Evolutionary conservation across 2,329 filamentous ascomycete species (phyloP).

Genomic region (Grosmannia penicillata): DNA sequence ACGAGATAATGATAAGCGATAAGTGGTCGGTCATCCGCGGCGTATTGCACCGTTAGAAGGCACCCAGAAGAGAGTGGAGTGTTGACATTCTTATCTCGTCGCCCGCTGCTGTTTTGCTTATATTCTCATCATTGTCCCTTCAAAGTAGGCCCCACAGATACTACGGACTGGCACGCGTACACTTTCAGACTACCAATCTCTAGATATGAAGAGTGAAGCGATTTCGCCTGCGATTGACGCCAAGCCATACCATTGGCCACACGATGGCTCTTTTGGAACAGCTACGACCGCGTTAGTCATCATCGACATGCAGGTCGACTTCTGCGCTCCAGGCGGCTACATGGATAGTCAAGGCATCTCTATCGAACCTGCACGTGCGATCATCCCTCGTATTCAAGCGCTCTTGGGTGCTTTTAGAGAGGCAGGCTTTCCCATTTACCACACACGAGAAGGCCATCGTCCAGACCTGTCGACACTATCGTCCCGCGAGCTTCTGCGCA

Average conservation of each 20-base stretch:
- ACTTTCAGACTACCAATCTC: too few species aligned
- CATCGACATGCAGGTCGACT: slow-evolving; percentile 8
- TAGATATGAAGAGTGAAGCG: too few species aligned
- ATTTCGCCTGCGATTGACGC: not conserved
- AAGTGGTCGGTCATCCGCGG: too few species aligned
- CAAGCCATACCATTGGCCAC: slow-evolving; percentile 6
- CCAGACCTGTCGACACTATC: slow-evolving; percentile 6
- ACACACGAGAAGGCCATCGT: slow-evolving; percentile 8
- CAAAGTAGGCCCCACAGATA: too few species aligned
- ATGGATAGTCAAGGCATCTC: slow-evolving; percentile 6
- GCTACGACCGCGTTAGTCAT: slow-evolving; percentile 3
- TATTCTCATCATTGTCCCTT: too few species aligned
- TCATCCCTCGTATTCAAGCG: slow-evolving; percentile 3
- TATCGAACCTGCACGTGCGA: slow-evolving; percentile 3
- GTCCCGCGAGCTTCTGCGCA: slow-evolving; percentile 1
- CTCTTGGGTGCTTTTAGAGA: slow-evolving; percentile 2
- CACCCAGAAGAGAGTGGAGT: too few species aligned
- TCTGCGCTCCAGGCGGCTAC: slow-evolving; percentile 6
- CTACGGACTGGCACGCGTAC: too few species aligned
- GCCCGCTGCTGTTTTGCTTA: too few species aligned
- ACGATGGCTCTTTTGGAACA: slow-evolving; percentile 1
- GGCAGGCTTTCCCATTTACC: slow-evolving; percentile 3
- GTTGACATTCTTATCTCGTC: too few species aligned
- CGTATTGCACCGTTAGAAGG: too few species aligned
- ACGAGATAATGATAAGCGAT: too few species aligned